Evolutionary conservation across 1,139 yeast species (phyloP).

Genomic region (Taphrina pruni): DNA sequence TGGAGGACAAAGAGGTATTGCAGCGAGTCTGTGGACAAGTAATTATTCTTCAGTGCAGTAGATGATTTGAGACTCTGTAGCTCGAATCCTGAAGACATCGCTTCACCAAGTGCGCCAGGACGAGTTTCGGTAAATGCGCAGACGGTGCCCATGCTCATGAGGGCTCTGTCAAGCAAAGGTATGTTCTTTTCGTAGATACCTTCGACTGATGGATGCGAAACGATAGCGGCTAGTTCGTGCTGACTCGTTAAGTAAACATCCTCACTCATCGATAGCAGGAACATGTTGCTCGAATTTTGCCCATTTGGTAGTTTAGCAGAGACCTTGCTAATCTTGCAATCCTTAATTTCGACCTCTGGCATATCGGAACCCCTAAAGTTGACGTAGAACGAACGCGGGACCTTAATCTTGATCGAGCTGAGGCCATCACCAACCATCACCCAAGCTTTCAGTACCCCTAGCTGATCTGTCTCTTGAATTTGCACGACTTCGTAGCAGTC

Average conservation of each 20-base stretch:
- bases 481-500: conserved; percentile 86
- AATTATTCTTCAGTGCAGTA: conserved; percentile 57
- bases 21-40: conserved; percentile 62
- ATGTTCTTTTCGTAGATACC: conserved; percentile 83
- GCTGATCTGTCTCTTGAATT: conserved; percentile 61
- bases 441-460: conserved; percentile 78
- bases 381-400: conserved; percentile 75
- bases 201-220: conserved; percentile 66
- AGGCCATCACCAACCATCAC: conserved; percentile 73
- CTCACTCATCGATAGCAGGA: conserved; percentile 73
- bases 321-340: conserved; percentile 66
- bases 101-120: conserved; percentile 85
- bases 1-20: conserved; percentile 74
- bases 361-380: conserved; percentile 62
- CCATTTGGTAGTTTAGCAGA: conserved; percentile 74
- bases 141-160: conserved; percentile 76
- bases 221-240: conserved; percentile 64
- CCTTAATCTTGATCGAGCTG: conserved; percentile 72
- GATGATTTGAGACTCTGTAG: conserved; percentile 57
- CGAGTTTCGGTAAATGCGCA: conserved; percentile 71
- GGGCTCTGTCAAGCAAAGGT: conserved; percentile 70
- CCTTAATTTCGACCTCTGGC: conserved; percentile 53
- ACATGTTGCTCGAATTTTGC: conserved; percentile 62
- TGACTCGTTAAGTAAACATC: conserved; percentile 62
- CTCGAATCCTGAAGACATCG: conserved; percentile 83